phyloP scores from a whole-genome alignment of 2,329 filamentous ascomycete species.

The Beauveria asiatica region DNA sequence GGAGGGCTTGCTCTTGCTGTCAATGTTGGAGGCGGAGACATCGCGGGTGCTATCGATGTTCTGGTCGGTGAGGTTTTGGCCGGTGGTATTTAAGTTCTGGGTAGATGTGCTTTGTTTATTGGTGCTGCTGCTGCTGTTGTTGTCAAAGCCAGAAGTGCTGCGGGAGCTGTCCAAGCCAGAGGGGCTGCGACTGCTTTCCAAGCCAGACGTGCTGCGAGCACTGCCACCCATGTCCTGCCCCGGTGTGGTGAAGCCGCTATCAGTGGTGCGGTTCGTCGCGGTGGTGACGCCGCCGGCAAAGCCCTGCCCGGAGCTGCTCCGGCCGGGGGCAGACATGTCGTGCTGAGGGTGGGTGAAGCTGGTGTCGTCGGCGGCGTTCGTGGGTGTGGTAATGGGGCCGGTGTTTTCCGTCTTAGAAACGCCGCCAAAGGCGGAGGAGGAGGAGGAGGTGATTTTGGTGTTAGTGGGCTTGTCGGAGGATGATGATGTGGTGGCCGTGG shows the following conservation, averaged over 20 bases:
- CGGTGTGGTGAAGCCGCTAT: slow-evolving; percentile 1
- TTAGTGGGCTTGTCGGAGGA: not conserved
- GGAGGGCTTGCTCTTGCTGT: slow-evolving; percentile 2
- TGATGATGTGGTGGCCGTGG: not conserved
- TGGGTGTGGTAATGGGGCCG: slow-evolving; percentile 5
- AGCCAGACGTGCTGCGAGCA: not conserved
- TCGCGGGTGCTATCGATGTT: not conserved
- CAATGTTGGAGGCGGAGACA: not conserved
- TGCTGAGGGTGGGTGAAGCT: slow-evolving; percentile 1
- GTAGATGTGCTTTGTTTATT: too few species aligned
- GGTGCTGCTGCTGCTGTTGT: not conserved
- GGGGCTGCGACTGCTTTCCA: not conserved
- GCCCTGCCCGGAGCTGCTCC: not conserved
- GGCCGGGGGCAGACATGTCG: not conserved
- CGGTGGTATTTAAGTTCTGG: not conserved
- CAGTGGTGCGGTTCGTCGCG: slow-evolving; percentile 3
- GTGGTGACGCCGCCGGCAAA: not conserved
- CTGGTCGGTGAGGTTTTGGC: not conserved
- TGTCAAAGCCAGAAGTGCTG: not conserved
- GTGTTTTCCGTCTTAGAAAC: slow-evolving; percentile 1
- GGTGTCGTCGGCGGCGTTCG: not conserved
- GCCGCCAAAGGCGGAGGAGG: not conserved
- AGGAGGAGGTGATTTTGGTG: not conserved
- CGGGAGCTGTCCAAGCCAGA: not conserved
- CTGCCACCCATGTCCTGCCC: not conserved